Conservation (phyloP, 257 asterid genomes). For the Solanum bukasovii region DNA sequence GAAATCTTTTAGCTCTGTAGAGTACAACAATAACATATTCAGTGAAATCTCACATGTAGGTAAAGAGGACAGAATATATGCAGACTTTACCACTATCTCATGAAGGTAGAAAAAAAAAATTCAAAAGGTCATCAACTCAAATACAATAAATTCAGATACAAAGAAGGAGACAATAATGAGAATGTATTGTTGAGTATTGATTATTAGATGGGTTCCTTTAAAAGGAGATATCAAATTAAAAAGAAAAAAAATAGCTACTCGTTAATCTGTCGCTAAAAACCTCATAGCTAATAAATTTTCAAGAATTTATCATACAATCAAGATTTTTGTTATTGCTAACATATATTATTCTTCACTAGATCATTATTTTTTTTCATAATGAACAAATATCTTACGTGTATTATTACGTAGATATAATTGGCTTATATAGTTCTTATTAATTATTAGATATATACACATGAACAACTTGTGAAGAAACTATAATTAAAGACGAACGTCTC, state of each 20-base stretch:
- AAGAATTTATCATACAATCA: neutral
- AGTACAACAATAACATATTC: too few species aligned
- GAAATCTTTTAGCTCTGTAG: neutral
- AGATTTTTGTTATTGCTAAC: neutral
- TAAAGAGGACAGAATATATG: too few species aligned
- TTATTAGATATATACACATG: neutral
- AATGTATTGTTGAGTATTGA: neutral
- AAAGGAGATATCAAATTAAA: neutral
- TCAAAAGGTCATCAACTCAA: neutral
- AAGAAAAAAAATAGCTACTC: neutral
- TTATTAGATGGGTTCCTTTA: neutral
- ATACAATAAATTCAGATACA: too few species aligned
- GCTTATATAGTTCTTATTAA: neutral
- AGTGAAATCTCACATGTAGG: neutral
- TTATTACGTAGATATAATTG: neutral
- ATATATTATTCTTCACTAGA: neutral
- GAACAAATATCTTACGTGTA: neutral
- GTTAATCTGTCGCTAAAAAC: neutral
- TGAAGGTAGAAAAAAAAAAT: accelerated
- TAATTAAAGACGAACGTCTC: neutral
- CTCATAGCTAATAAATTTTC: neutral
- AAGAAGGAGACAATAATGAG: neutral
- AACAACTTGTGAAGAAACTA: neutral
- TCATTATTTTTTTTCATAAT: neutral
- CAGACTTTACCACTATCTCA: accelerated